Evolutionary conservation across 2,329 filamentous ascomycete genomes (phyloP).

Genomic region (Chaetomium globosum): DNA sequence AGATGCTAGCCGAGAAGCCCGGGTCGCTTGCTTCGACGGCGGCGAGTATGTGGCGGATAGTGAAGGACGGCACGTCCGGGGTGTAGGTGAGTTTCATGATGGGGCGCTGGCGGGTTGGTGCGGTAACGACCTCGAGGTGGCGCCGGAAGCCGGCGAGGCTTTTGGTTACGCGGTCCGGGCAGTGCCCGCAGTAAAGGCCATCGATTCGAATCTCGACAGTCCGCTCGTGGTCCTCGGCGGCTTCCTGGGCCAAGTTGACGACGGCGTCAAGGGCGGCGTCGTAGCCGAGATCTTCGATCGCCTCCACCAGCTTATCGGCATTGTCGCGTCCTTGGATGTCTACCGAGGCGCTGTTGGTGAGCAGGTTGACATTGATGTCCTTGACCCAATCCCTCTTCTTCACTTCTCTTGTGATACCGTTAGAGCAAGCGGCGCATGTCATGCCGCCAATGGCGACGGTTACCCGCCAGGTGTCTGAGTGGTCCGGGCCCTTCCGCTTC

Average conservation of each 20-base stretch:
- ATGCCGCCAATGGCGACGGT: constrained; percentile 69
- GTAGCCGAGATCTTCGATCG: constrained; percentile 66
- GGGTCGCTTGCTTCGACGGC: constrained; percentile 68
- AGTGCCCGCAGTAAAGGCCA: constrained; percentile 75
- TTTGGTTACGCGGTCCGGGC: constrained; percentile 60
- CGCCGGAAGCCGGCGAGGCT: constrained; percentile 58
- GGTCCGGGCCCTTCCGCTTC: constrained; percentile 28
- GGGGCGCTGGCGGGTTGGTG: constrained; percentile 63
- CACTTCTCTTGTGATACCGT: constrained; percentile 63
- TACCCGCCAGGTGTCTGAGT: constrained; percentile 49
- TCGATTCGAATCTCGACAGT: constrained; percentile 67
- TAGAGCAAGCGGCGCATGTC: constrained; percentile 71
- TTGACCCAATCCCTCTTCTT: constrained; percentile 61
- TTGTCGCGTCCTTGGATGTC: constrained; percentile 55
- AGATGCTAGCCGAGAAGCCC: constrained; percentile 68
- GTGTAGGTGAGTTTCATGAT: constrained; percentile 71
- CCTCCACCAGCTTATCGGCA: constrained; percentile 53
- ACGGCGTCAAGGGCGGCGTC: constrained; percentile 62
- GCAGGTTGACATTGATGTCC: constrained; percentile 63
- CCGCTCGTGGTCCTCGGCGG: constrained; percentile 42
- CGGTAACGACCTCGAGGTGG: constrained; percentile 55
- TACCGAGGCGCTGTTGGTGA: constrained; percentile 67
- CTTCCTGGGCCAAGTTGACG: constrained; percentile 42
- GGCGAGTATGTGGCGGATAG: constrained; percentile 72
- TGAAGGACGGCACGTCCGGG: constrained; percentile 69